Base-by-base conservation (phyloP, 768 basidiomycete genomes). In the Calocera cornea region DNA sequence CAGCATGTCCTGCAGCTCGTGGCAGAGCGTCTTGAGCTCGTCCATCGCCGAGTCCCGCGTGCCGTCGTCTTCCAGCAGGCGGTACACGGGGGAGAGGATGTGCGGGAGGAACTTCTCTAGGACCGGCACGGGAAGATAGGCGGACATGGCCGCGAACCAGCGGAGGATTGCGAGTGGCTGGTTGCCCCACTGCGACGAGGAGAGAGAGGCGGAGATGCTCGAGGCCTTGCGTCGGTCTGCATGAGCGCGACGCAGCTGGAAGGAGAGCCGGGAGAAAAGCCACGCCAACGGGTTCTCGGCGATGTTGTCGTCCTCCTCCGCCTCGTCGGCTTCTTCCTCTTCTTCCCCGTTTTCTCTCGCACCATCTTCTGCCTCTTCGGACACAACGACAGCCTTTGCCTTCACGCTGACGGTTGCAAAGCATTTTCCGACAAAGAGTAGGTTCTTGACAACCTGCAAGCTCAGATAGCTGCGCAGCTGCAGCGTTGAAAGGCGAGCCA, bases 211-310 rank as follows among this genome's bases (percentile, higher is more conserved):
- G 54, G 54, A 60, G 5, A 60, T 60, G 16, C 74, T 74, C 7
- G 82, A 76, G 67, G 80, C 81, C 70, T 83, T 88, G 31, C 87
- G 80, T 64, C 89, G 83, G 5, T 82, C 81, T 67, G 91, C 87
- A 72, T 89, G 85, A 2, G 88, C 87, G 3, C 88, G 87, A 36
- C 86, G 84, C 11, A 87, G 83, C 73, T 94, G 89, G 75, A 90
- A 95, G 0, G 95, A 97, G 22, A 98, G 79, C 73, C 90, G 90
- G 27, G 93, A 94, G 80, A 98, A 97, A 36, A 99, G 77, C 94
- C 95, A 98, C 0, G 90, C 84, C 1, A 97, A 79, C 0, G 87
- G 87, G 71, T 87, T 81, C 19, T 71, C 67, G 40, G 69, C 66
- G 40, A 69, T 66, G 65, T 72, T 70, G 41, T 65, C 64, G 63